phyloP scores from a whole-genome alignment of 768 basidiomycete genomes.

The Pisolithus sp. region DNA sequence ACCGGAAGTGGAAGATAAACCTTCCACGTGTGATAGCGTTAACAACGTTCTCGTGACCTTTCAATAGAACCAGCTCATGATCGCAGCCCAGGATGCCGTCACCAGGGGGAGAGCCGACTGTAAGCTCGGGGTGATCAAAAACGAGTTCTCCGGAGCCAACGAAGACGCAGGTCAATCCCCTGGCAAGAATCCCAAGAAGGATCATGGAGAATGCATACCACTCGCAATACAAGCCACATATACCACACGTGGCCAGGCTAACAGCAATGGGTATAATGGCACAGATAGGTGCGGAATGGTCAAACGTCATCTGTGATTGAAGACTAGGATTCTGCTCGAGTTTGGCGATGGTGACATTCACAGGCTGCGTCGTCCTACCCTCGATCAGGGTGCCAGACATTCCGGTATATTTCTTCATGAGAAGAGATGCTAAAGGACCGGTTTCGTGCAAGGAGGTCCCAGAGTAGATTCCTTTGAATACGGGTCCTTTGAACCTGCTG shows the following conservation, averaged over 20 bases:
- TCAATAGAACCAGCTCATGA: too few relatives aligned
- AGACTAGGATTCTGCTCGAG: constrained; percentile 1
- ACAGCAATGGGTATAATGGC: background rate
- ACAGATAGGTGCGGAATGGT: constrained; percentile 7
- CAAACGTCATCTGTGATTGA: background rate
- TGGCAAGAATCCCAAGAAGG: constrained; percentile 21
- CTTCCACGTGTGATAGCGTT: background rate
- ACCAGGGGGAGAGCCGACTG: too few relatives aligned
- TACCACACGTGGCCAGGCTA: constrained; percentile 6
- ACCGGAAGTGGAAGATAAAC: background rate
- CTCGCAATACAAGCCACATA: constrained; percentile 6
- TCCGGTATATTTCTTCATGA: constrained; percentile 6
- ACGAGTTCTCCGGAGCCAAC: constrained; percentile 18
- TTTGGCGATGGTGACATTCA: constrained; percentile 11
- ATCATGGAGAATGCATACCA: too few relatives aligned
- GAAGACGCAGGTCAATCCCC: constrained; percentile 19
- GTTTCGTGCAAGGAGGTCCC: constrained; percentile 15
- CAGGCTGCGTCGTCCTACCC: constrained; percentile 6
- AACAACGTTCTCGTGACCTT: background rate
- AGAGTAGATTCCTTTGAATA: constrained; percentile 11
- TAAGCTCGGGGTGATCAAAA: background rate
- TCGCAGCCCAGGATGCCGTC: too few relatives aligned
- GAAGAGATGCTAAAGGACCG: constrained; percentile 14
- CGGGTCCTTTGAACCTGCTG: constrained; percentile 8
- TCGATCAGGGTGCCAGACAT: background rate